Conservation (phyloP, 768 basidiomycete species). For the Coprinellus aureogranulatus region DNA sequence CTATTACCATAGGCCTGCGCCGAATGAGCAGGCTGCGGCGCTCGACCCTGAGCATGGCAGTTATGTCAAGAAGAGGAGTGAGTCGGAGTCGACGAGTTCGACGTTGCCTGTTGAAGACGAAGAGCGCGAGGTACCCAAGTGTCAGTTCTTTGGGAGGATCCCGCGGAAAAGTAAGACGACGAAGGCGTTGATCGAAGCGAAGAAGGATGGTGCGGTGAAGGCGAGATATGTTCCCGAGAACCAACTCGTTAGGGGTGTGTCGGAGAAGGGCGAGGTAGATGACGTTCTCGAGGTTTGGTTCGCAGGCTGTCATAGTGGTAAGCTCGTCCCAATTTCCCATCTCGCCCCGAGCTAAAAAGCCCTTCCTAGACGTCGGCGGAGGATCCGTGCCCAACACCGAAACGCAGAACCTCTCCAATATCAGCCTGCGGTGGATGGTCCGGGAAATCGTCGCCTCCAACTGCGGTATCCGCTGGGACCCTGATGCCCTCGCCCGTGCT, state of each 20-base stretch:
- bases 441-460: slow-evolving; percentile 54
- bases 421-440: slow-evolving; percentile 77
- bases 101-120: neutral
- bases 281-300: slow-evolving; percentile 83
- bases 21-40: slow-evolving; percentile 18
- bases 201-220: slow-evolving; percentile 4
- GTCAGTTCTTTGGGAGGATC: slow-evolving; percentile 7
- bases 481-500: slow-evolving; percentile 41
- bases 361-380: slow-evolving; percentile 71
- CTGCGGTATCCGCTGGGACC: slow-evolving; percentile 59
- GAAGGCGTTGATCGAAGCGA: slow-evolving; percentile 5
- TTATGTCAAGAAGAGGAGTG: slow-evolving; percentile 9
- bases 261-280: slow-evolving; percentile 17
- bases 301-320: slow-evolving; percentile 66
- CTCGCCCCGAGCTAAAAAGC: neutral
- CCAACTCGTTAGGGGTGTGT: neutral
- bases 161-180: slow-evolving; percentile 1
- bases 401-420: slow-evolving; percentile 48
- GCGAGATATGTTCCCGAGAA: neutral
- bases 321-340: slow-evolving; percentile 18
- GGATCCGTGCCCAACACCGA: slow-evolving; percentile 48
- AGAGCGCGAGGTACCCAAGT: neutral
- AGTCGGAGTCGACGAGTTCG: slow-evolving; percentile 7
- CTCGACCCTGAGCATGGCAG: slow-evolving; percentile 28
- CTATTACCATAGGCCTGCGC: slow-evolving; percentile 49